Evolutionary conservation across 2,329 filamentous ascomycete species (phyloP).

Genomic region (Xylariaceae sp.): DNA sequence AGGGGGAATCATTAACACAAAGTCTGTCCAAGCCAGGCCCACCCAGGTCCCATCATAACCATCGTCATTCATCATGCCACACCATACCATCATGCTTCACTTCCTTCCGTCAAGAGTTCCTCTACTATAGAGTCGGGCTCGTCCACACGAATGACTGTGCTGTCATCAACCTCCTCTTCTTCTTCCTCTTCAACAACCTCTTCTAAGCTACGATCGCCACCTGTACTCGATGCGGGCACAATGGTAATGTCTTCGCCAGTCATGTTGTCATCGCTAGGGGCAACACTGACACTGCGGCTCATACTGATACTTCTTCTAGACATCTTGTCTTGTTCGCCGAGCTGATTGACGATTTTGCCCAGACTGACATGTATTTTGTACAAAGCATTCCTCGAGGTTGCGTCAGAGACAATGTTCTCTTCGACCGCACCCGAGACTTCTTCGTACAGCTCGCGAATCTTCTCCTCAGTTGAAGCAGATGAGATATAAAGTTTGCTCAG

Average conservation of each 20-base stretch:
- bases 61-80: slow-evolving; percentile 1
- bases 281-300: slow-evolving; percentile 13
- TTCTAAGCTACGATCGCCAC: slow-evolving; percentile 5
- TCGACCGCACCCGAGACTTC: slow-evolving; percentile 61
- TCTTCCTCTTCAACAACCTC: slow-evolving; percentile 14
- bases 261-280: slow-evolving; percentile 8
- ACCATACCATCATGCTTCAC: slow-evolving; percentile 6
- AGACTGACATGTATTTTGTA: slow-evolving; percentile 65
- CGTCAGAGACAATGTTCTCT: slow-evolving; percentile 54
- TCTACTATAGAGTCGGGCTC: slow-evolving; percentile 10
- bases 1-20: background rate
- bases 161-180: slow-evolving; percentile 6
- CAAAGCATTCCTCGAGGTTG: slow-evolving; percentile 58
- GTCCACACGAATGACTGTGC: slow-evolving; percentile 2
- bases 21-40: background rate
- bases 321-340: slow-evolving; percentile 38
- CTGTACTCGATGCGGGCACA: slow-evolving; percentile 1
- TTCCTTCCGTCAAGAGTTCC: slow-evolving; percentile 12
- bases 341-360: slow-evolving; percentile 61
- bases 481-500: slow-evolving; percentile 80
- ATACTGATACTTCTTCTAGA: slow-evolving; percentile 8
- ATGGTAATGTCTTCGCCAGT: slow-evolving; percentile 5
- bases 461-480: slow-evolving; percentile 56
- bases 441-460: slow-evolving; percentile 53
- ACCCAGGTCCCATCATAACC: background rate